Evolutionary conservation across 495 filamentous ascomycete genomes (phyloP).

Genomic region (Thermochaetoides thermophila): DNA sequence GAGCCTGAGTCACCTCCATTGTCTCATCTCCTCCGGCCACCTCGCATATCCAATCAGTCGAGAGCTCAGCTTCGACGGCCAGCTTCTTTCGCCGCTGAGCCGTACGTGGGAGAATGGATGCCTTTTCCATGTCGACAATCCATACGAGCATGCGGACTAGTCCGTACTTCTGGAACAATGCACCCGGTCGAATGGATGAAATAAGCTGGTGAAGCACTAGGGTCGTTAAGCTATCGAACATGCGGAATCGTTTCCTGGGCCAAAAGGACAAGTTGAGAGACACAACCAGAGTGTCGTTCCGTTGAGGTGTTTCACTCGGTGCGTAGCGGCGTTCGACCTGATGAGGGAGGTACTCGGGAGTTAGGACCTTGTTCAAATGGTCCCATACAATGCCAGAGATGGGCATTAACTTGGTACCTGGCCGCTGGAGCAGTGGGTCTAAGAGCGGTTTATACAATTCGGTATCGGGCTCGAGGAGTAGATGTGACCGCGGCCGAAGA

Average conservation of each 20-base stretch:
- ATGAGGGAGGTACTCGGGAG: conserved; percentile 31
- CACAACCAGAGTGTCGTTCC: conserved; percentile 54
- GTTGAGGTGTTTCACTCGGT: conserved; percentile 19
- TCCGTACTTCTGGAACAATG: conserved; percentile 46
- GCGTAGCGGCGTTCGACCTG: conserved; percentile 19
- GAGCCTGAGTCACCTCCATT: background rate
- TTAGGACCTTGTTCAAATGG: conserved; percentile 35
- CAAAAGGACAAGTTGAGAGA: conserved; percentile 39
- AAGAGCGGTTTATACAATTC: conserved; percentile 42
- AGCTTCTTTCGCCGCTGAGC: conserved; percentile 36
- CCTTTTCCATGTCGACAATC: conserved; percentile 35
- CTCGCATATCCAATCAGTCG: conserved; percentile 32
- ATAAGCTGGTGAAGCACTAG: conserved; percentile 37
- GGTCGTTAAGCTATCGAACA: conserved; percentile 24
- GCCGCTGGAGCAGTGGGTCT: conserved; percentile 41
- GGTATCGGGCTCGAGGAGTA: conserved; percentile 57
- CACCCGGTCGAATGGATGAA: conserved; percentile 21
- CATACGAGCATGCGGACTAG: conserved; percentile 59
- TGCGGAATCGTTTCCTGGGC: conserved; percentile 20
- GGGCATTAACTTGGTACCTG: conserved; percentile 37
- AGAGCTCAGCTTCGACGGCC: conserved; percentile 41
- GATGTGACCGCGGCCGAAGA: conserved; percentile 61
- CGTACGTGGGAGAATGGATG: conserved; percentile 37
- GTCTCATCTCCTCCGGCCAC: conserved; percentile 20
- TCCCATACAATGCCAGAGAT: conserved; percentile 34